These are phyloP conservation scores for Psilocybe subaeruginosa DNA, from an alignment of 768 basidiomycete species.

Conservation along the genomic window DNA sequence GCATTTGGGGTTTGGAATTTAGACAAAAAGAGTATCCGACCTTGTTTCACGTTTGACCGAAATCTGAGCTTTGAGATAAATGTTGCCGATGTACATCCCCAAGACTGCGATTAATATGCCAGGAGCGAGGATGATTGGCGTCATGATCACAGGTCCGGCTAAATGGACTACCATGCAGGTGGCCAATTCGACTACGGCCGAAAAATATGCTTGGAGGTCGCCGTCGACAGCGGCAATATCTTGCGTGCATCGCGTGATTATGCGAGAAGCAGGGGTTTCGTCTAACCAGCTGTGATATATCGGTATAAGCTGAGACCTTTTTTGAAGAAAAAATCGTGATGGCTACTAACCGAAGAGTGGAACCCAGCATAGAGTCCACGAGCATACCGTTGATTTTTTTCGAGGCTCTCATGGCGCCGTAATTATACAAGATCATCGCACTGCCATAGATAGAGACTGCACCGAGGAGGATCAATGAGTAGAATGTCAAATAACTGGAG, in stretches of 20 bases:
- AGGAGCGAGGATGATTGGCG: constrained; percentile 30
- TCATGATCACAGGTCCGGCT: constrained; percentile 43
- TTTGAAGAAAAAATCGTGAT: constrained; percentile 26
- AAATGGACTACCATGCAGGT: constrained; percentile 45
- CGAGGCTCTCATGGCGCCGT: constrained; percentile 56
- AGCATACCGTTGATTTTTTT: constrained; percentile 54
- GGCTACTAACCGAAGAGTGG: constrained; percentile 55
- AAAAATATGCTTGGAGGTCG: constrained; percentile 30
- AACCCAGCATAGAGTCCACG: constrained; percentile 54
- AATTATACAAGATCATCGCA: constrained; percentile 42
- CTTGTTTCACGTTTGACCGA: constrained; percentile 2
- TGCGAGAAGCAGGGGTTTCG: constrained; percentile 50
- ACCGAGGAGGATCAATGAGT: constrained; percentile 17
- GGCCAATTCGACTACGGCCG: constrained; percentile 29
- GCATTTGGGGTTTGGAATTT: neutral
- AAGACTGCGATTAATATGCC: neutral
- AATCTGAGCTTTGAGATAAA: neutral
- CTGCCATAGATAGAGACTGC: constrained; percentile 30
- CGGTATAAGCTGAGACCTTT: neutral
- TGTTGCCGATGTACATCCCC: neutral
- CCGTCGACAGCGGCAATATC: constrained; percentile 67
- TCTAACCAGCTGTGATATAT: constrained; percentile 47
- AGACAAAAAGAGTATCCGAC: neutral
- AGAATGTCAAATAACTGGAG: constrained; percentile 46
- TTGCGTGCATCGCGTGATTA: constrained; percentile 68